Evolutionary conservation across 2,329 filamentous ascomycete species (phyloP).

Genomic region (Fusarium haematococcum): DNA sequence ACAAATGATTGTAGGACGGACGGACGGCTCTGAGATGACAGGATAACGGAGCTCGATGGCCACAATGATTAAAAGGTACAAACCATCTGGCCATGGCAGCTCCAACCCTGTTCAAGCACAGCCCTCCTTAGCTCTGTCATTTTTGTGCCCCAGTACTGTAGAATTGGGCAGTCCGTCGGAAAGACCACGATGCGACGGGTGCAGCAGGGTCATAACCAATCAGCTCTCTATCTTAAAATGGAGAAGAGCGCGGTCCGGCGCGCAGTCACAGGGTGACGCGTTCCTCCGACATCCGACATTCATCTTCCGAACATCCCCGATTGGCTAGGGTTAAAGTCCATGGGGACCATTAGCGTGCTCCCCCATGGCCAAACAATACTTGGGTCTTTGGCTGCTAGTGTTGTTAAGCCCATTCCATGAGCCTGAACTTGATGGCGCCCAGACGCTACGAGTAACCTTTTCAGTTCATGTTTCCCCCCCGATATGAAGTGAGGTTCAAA

Average conservation of each 20-base stretch:
- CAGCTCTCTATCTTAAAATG: not conserved
- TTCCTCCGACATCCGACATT: too few relatives aligned
- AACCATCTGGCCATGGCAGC: not conserved
- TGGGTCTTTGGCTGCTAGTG: too few relatives aligned
- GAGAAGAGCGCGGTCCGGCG: not conserved
- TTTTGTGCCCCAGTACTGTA: not conserved
- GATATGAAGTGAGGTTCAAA: too few relatives aligned
- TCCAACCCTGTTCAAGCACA: not conserved
- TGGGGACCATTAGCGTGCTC: too few relatives aligned
- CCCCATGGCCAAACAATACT: too few relatives aligned
- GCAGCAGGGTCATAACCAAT: not conserved
- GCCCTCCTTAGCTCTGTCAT: not conserved
- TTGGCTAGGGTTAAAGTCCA: too few relatives aligned
- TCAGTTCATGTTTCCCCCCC: too few relatives aligned
- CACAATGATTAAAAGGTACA: not conserved
- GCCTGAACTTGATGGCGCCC: too few relatives aligned
- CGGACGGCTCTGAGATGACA: not conserved
- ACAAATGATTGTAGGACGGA: not conserved
- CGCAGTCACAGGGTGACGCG: not conserved
- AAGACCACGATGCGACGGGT: not conserved
- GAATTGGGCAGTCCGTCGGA: not conserved
- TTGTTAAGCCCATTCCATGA: too few relatives aligned
- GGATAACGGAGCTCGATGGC: not conserved
- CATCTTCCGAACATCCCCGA: too few relatives aligned
- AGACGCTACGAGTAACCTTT: too few relatives aligned